These are phyloP conservation scores for Antarctomyces pellizariae DNA, from an alignment of 495 filamentous ascomycete genomes.

Conservation along the genomic window DNA sequence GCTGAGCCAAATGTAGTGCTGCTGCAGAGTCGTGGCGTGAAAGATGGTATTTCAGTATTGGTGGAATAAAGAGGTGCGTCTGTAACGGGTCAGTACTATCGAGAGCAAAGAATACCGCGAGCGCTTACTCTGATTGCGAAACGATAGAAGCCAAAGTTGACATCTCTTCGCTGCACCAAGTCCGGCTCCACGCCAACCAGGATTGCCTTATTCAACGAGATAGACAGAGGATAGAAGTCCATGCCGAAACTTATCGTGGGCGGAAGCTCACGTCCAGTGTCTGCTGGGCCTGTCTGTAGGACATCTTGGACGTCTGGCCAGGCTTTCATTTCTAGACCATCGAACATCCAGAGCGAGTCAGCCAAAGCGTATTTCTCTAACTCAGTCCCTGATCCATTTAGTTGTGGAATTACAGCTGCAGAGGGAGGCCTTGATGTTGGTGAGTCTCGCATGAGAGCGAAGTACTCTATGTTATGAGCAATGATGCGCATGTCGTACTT, in stretches of 20 bases:
- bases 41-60: conserved; percentile 57
- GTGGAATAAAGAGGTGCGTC: conserved; percentile 80
- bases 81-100: conserved; percentile 12
- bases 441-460: conserved; percentile 75
- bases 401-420: conserved; percentile 2
- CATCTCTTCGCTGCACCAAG: conserved; percentile 69
- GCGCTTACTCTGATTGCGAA: conserved; percentile 51
- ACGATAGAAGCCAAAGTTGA: conserved; percentile 67
- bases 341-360: conserved; percentile 89
- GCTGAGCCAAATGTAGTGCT: conserved; percentile 52
- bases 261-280: conserved; percentile 33
- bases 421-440: conserved; percentile 15
- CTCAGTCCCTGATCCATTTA: conserved; percentile 16
- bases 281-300: conserved; percentile 37
- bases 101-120: neutral
- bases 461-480: conserved; percentile 88
- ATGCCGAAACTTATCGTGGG: conserved; percentile 36
- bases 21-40: conserved; percentile 43
- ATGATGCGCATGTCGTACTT: conserved; percentile 98
- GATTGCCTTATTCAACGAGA: conserved; percentile 64
- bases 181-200: conserved; percentile 81
- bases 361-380: conserved; percentile 39
- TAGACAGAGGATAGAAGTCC: conserved; percentile 90
- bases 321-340: conserved; percentile 55
- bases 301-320: conserved; percentile 89